These are phyloP conservation scores for Fusarium sp. DNA, from an alignment of 2,329 filamentous ascomycete genomes.

Conservation along the genomic window DNA sequence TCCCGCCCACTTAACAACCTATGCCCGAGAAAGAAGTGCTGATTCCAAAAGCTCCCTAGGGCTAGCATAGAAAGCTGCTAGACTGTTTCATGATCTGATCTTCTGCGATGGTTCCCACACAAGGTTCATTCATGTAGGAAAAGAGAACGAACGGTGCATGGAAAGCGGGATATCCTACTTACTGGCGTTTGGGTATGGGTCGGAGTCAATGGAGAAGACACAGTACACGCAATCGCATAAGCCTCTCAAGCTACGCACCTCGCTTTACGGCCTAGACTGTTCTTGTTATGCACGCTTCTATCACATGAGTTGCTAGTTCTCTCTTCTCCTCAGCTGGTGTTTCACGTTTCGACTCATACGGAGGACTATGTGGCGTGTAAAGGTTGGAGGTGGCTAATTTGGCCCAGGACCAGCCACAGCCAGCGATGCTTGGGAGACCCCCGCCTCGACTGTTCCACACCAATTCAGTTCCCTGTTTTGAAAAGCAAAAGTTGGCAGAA, in stretches of 20 bases:
- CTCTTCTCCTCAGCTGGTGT: conserved; percentile 21
- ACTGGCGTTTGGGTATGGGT: conserved; percentile 33
- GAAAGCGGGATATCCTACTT: conserved; percentile 22
- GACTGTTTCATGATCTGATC: conserved; percentile 32
- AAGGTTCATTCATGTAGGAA: conserved; percentile 20
- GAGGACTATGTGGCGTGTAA: conserved; percentile 31
- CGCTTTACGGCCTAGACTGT: not conserved
- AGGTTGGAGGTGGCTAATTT: conserved; percentile 32
- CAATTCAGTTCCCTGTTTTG: conserved; percentile 40
- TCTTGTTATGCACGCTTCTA: conserved; percentile 1
- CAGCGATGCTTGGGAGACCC: conserved; percentile 29
- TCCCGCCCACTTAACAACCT: conserved; percentile 8
- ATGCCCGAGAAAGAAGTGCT: conserved; percentile 18
- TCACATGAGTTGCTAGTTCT: conserved; percentile 14
- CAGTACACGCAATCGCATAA: not conserved
- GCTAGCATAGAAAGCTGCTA: conserved; percentile 21
- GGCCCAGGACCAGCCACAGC: conserved; percentile 35
- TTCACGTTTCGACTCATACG: conserved; percentile 38
- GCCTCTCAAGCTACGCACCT: not conserved
- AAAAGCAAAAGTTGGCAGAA: conserved; percentile 43
- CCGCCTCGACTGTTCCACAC: conserved; percentile 31
- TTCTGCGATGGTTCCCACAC: conserved; percentile 3
- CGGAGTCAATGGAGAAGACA: conserved; percentile 17
- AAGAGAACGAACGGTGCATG: conserved; percentile 15
- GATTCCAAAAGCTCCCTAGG: conserved; percentile 1